Evolutionary conservation across 208 protist species (phyloP).

Genomic region (Trypanosoma melophagium): DNA sequence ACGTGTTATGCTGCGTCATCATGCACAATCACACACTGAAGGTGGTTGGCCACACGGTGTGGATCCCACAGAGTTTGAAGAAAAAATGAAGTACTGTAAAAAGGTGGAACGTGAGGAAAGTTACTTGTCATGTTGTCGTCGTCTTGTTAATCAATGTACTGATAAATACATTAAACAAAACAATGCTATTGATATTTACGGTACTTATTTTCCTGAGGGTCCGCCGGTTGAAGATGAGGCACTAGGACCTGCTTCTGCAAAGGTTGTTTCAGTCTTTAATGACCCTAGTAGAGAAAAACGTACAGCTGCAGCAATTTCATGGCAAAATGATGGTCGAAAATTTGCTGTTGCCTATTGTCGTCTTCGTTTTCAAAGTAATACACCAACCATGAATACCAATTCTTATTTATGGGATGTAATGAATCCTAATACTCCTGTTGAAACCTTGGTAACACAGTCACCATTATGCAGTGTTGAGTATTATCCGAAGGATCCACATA

Average conservation of each 20-base stretch:
- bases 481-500: conserved; percentile 95
- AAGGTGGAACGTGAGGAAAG: conserved; percentile 96
- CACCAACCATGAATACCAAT: conserved; percentile 88
- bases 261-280: conserved; percentile 94
- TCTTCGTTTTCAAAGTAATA: conserved; percentile 93
- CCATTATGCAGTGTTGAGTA: conserved; percentile 95
- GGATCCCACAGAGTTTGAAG: conserved; percentile 94
- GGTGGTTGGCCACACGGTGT: conserved; percentile 97
- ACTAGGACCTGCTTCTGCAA: conserved; percentile 86
- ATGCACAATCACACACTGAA: conserved; percentile 94
- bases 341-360: conserved; percentile 95
- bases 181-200: conserved; percentile 97
- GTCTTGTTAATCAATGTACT: conserved; percentile 84
- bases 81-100: conserved; percentile 96
- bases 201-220: conserved; percentile 92
- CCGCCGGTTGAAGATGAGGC: conserved; percentile 77
- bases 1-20: conserved; percentile 83
- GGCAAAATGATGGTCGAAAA: conserved; percentile 92
- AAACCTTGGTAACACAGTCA: conserved; percentile 92
- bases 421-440: conserved; percentile 94
- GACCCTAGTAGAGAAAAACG: conserved; percentile 90
- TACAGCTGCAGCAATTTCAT: conserved; percentile 92
- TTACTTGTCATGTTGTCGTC: conserved; percentile 89
- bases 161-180: conserved; percentile 96
- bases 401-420: conserved; percentile 97